Evolutionary conservation across 1,284 basidiomycete genomes (phyloP), one percentile per base, ranked within the genome.

Genomic region (Sporisorium scitamineum): DNA sequence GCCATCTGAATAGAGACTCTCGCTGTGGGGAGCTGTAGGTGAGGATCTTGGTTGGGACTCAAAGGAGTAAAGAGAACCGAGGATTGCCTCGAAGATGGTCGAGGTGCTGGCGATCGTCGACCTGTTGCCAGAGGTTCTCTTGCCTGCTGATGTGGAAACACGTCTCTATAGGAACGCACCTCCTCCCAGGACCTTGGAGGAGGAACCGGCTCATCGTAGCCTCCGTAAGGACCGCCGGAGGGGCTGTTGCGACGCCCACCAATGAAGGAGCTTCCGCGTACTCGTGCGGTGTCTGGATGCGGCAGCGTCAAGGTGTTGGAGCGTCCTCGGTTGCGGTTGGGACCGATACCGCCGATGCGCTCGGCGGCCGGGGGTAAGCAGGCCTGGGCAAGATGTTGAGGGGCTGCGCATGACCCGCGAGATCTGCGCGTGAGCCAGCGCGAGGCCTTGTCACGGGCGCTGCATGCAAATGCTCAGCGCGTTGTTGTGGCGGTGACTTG

Each of bases 41-140:
- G 64, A 18, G 50, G 22, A 11, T 71, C 73, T n/a, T 63, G 69
- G 6, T 37, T 57, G 6, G 70, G 74, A 44, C 71, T 63, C 20
- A 78, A 37, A 10, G 78, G 62, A 10, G 78, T 75, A 47, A 79
- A 78, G 26, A 79, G 65, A 26, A 79, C 58, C 0, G 78, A 76
- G 11, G 78, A 78, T 27, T 61, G 61, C 26, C 61, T 37, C 29
- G 70, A 61, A 18, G 61, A 42, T 0, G 65, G 57, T 26, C 61
- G 51, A 2, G 61, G 42, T 6, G 34, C 41, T 0, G 71, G 71
- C 18, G 71, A 74, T 2, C 54, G 54, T 18, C 66, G 55, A 9
- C 47, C 52, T 11, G 41, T 26, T 16, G 10, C n/a, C 7, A 52
- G 45, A 22, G 32, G 22, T 7, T 75, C 67, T 18, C 54, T 52